Evolutionary conservation across 2,329 filamentous ascomycete species (phyloP).

Genomic region (Coleophoma eucalyptorum): DNA sequence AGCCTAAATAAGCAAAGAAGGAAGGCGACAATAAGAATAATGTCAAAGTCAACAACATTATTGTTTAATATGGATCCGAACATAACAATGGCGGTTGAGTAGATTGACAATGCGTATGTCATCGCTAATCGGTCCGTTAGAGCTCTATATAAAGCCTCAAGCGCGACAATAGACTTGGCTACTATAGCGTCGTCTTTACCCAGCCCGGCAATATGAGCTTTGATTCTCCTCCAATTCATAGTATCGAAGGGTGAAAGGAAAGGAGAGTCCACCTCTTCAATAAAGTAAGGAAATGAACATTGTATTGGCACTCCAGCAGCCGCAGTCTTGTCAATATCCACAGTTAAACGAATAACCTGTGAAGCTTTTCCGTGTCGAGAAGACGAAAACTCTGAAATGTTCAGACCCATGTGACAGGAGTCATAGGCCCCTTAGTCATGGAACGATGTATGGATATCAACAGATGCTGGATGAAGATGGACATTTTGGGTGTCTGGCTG

Average conservation of each 20-base stretch:
- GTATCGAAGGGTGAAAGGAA: slow-evolving; percentile 11
- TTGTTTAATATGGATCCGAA: not conserved
- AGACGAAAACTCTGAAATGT: too few relatives aligned
- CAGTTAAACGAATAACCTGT: slow-evolving; percentile 18
- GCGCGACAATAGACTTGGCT: slow-evolving; percentile 7
- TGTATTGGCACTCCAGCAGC: slow-evolving; percentile 4
- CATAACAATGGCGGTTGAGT: not conserved
- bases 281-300: slow-evolving; percentile 10
- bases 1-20: slow-evolving; percentile 13
- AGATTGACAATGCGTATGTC: slow-evolving; percentile 7
- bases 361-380: slow-evolving; percentile 6
- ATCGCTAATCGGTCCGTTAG: slow-evolving; percentile 9
- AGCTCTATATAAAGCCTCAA: slow-evolving; percentile 9
- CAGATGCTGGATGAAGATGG: too few relatives aligned
- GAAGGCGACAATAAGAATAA: slow-evolving; percentile 4
- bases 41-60: slow-evolving; percentile 3
- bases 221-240: slow-evolving; percentile 14
- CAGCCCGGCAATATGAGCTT: slow-evolving; percentile 5
- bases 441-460: too few relatives aligned
- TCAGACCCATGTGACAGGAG: too few relatives aligned
- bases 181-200: slow-evolving; percentile 2
- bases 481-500: too few relatives aligned
- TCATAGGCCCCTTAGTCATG: too few relatives aligned
- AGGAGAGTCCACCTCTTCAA: slow-evolving; percentile 15
- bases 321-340: slow-evolving; percentile 14